phyloP scores from a whole-genome alignment of 768 basidiomycete genomes.

The Lepiota venenata region DNA sequence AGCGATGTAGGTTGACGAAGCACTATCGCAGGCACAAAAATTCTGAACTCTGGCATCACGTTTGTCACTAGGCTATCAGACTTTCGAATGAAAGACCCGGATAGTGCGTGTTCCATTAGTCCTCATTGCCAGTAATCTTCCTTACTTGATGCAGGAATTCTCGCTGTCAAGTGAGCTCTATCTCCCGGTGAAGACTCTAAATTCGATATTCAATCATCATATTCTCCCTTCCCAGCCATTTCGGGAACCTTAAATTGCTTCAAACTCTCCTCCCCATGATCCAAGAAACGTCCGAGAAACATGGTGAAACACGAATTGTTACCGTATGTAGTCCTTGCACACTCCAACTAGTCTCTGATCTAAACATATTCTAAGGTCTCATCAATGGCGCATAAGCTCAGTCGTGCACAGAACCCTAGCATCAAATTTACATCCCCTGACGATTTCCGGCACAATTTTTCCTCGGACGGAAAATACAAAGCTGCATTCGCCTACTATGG shows the following conservation, averaged over 20 bases:
- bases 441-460: constrained; percentile 2
- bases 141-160: neutral
- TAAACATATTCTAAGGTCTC: neutral
- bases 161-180: neutral
- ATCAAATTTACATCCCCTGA: constrained; percentile 3
- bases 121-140: too few relatives aligned
- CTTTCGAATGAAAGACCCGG: neutral
- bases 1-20: neutral
- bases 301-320: constrained; percentile 8
- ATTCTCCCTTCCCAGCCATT: neutral
- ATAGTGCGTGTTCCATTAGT: neutral
- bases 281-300: constrained; percentile 8
- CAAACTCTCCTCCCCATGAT: constrained; percentile 5
- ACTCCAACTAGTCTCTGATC: too few relatives aligned
- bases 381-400: neutral
- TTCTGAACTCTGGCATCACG: neutral
- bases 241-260: constrained; percentile 8
- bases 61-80: neutral
- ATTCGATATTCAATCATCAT: neutral
- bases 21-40: neutral
- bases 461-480: neutral
- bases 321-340: neutral
- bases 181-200: neutral
- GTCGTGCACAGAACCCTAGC: neutral
- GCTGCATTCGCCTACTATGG: constrained; percentile 6